A percentile compares a stretch with the other conserved stretches of the same genome.
Evolutionary conservation across 2,329 filamentous ascomycete genomes (phyloP).

Genomic region (Dactylella cylindrospora): DNA sequence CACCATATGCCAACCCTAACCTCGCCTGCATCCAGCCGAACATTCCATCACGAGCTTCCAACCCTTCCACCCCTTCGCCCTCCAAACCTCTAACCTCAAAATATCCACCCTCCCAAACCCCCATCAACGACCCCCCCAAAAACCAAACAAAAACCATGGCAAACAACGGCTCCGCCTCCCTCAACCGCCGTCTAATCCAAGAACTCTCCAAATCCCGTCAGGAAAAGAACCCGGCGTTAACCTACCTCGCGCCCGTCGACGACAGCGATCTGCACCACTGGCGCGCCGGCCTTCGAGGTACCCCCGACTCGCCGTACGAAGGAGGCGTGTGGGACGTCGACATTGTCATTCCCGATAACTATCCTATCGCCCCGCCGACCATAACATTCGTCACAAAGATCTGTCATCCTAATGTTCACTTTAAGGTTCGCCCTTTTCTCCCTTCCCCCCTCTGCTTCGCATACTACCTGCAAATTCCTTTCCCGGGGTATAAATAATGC

Average conservation of each 20-base stretch:
- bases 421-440: slow-evolving; percentile 54
- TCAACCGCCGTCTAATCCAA: slow-evolving; percentile 46
- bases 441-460: neutral
- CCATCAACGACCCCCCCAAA: neutral
- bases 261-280: slow-evolving; percentile 49
- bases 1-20: too few relatives aligned
- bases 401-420: slow-evolving; percentile 78
- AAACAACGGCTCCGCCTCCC: slow-evolving; percentile 30
- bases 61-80: neutral
- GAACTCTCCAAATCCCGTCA: slow-evolving; percentile 46
- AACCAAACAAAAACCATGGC: neutral
- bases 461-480: too few relatives aligned
- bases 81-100: slow-evolving; percentile 1
- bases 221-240: slow-evolving; percentile 46
- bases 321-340: slow-evolving; percentile 79
- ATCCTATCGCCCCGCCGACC: slow-evolving; percentile 75
- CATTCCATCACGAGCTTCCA: slow-evolving; percentile 5
- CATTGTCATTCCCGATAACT: slow-evolving; percentile 73
- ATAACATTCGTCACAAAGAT: slow-evolving; percentile 81
- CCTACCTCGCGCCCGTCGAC: slow-evolving; percentile 46
- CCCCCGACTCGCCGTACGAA: slow-evolving; percentile 47
- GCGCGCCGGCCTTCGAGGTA: slow-evolving; percentile 47
- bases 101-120: neutral
- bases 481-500: neutral
- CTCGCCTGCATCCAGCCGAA: neutral